Evolutionary conservation across 1,284 basidiomycete species (phyloP).

Genomic region (Phenoliferia sp.): DNA sequence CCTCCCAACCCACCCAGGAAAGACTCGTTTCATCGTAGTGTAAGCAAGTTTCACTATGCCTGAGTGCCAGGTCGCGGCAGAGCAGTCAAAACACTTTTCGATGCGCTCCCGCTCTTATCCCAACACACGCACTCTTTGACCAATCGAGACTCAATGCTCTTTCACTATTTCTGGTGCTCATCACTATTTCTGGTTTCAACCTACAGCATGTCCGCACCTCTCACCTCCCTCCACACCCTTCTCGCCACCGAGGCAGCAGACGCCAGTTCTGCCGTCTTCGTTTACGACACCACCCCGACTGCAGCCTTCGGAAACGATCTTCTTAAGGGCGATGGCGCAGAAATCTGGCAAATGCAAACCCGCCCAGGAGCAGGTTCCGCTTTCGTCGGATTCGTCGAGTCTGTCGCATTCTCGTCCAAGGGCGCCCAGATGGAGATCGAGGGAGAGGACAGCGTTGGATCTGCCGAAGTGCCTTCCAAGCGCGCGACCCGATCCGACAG

Average conservation of each 20-base stretch:
- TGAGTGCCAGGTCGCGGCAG: too few relatives aligned
- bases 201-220: background rate
- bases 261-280: constrained; percentile 52
- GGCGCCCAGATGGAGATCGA: constrained; percentile 52
- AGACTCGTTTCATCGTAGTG: too few relatives aligned
- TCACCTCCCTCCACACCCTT: background rate
- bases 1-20: too few relatives aligned
- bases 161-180: too few relatives aligned
- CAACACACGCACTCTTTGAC: too few relatives aligned
- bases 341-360: constrained; percentile 58
- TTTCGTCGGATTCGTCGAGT: constrained; percentile 65
- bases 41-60: too few relatives aligned
- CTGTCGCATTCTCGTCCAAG: constrained; percentile 45
- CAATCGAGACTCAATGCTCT: too few relatives aligned
- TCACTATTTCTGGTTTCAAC: too few relatives aligned
- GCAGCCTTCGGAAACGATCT: constrained; percentile 65
- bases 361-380: constrained; percentile 77
- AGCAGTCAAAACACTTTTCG: too few relatives aligned
- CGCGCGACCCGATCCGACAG: constrained; percentile 4
- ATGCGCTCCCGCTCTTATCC: too few relatives aligned
- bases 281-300: constrained; percentile 75
- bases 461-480: constrained; percentile 5
- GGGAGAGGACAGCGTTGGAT: background rate
- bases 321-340: constrained; percentile 44
- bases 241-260: background rate